Evolutionary conservation across 148 eudicot species (phyloP), one percentile per base, ranked within the genome.

Genomic region (Fagopyrum esculentum): DNA sequence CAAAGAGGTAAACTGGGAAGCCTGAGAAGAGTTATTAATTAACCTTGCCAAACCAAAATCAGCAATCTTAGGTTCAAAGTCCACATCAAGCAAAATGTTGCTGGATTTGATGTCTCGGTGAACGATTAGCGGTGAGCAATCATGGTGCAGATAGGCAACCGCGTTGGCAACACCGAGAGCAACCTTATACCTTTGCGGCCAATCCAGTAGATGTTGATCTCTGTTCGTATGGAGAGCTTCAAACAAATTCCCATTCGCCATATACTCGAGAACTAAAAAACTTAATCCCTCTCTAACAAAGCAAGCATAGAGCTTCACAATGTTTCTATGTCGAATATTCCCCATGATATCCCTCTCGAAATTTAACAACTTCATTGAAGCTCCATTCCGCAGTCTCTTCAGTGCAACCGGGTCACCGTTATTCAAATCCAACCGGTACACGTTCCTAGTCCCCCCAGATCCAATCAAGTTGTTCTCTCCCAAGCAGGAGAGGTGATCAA

Each of bases 101-200:
- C 91, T 87, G 3, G 98, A 90, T 78, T 95, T 95, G 6, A 95
- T 85, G 46, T 95, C 99, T 74, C 99, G 81, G 11, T 95, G 99
- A 54, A 92, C 75, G 72, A 95, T 85, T 30, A 89, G 81, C 5
- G 90, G 91, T 45, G 85, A 80, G 71, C 96, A 90, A 82, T 95
- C 98, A 73, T 95, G 92, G 69, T 92, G 98, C 80, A 95, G 75
- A 80, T 92, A 95, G 13, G 91, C 84, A n/a, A 95, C 64, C 73
- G 94, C 98, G 78, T 88, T 95, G 9, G 97, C 98, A 64, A 90
- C 92, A 68, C 99, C 98, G 3, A 95, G 77, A 46, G 92, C 98
- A 66, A 95, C 86, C 73, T 76, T 88, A 77, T 87, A 88, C 8
- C 99, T 80, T 78, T 79, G 83, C 59, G 35, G 51, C 99, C 99